Conservation (phyloP, 495 filamentous ascomycete species). For the Penicillium roqueforti region DNA sequence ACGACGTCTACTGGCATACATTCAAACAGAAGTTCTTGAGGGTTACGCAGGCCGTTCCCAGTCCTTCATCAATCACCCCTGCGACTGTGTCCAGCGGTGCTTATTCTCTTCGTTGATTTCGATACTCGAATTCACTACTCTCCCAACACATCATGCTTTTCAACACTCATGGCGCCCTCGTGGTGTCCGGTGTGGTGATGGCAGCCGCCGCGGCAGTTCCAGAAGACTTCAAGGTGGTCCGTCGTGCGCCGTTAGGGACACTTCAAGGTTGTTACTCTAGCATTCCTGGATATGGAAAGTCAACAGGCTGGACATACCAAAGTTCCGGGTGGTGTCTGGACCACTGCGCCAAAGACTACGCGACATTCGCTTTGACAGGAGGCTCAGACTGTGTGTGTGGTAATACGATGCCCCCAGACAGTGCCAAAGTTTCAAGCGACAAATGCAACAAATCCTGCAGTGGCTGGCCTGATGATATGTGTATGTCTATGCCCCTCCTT, state of each 20-base stretch:
- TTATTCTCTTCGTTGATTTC: slow-evolving; percentile 3
- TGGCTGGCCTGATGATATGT: slow-evolving; percentile 43
- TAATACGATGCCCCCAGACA: slow-evolving; percentile 37
- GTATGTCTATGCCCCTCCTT: slow-evolving; percentile 32
- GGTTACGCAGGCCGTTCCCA: slow-evolving; percentile 49
- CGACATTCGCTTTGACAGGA: slow-evolving; percentile 41
- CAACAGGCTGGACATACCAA: slow-evolving; percentile 38
- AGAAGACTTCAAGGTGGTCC: slow-evolving; percentile 20
- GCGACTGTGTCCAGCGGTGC: slow-evolving; percentile 26
- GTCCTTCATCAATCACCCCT: slow-evolving; percentile 24
- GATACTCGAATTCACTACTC: slow-evolving; percentile 8
- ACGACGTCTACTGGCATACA: slow-evolving; percentile 9
- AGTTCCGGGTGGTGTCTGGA: slow-evolving; percentile 47
- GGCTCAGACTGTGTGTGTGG: slow-evolving; percentile 49
- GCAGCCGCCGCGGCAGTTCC: slow-evolving; percentile 19
- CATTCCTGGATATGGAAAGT: slow-evolving; percentile 26
- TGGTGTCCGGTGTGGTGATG: slow-evolving; percentile 28
- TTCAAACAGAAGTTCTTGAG: slow-evolving; percentile 24
- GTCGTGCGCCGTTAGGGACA: slow-evolving; percentile 10
- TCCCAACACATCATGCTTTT: slow-evolving; percentile 30
- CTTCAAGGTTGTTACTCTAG: slow-evolving; percentile 35
- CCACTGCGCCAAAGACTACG: slow-evolving; percentile 29
- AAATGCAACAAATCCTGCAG: slow-evolving; percentile 40
- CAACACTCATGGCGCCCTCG: slow-evolving; percentile 26
- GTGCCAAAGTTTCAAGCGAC: slow-evolving; percentile 33